Evolutionary conservation across 2,329 filamentous ascomycete genomes (phyloP).

Genomic region (Monilinia laxa): DNA sequence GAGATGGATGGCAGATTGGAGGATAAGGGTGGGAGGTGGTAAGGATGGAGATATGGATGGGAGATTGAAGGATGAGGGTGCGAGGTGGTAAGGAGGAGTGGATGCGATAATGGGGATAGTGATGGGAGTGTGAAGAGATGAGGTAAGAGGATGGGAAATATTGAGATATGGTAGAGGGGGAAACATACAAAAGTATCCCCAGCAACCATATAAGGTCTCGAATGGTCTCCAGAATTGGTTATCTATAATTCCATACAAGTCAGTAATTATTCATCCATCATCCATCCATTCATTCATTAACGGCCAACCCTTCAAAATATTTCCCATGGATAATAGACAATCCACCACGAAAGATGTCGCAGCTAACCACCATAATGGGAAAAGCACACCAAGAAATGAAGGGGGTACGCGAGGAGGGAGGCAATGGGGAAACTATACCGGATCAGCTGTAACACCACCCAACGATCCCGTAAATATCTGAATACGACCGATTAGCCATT

Average conservation of each 20-base stretch:
- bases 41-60: neutral
- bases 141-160: neutral
- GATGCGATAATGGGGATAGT: neutral
- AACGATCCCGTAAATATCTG: slow-evolving; percentile 18
- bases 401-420: too few relatives aligned
- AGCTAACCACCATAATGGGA: too few relatives aligned
- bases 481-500: neutral
- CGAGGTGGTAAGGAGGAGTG: neutral
- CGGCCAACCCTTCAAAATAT: too few relatives aligned
- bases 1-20: neutral
- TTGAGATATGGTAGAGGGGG: neutral
- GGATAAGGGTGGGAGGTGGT: neutral
- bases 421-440: slow-evolving; percentile 1
- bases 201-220: slow-evolving; percentile 10
- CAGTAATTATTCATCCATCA: neutral
- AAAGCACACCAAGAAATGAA: neutral
- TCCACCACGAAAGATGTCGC: too few relatives aligned
- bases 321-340: too few relatives aligned
- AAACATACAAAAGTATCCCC: slow-evolving; percentile 21
- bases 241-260: slow-evolving; percentile 1
- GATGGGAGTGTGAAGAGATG: neutral
- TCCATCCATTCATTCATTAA: neutral
- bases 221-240: slow-evolving; percentile 17
- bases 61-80: neutral
- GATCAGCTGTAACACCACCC: slow-evolving; percentile 15